These are phyloP conservation scores for Hypholoma sublateritium DNA, from an alignment of 768 basidiomycete species.

Conservation along the genomic window DNA sequence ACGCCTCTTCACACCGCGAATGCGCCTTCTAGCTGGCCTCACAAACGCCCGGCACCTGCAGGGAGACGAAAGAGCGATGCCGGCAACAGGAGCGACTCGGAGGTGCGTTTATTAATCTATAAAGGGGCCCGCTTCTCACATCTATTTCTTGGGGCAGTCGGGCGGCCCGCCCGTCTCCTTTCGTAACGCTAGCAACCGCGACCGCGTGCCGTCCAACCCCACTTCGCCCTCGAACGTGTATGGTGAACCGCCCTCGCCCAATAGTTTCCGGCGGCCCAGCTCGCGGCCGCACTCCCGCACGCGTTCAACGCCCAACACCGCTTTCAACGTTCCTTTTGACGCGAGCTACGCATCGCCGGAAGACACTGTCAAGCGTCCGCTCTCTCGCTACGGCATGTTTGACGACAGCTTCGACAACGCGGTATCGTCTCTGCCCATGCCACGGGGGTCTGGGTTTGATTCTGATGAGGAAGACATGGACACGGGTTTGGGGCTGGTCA, in stretches of 20 bases:
- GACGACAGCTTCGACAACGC: constrained; percentile 41
- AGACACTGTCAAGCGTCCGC: constrained; percentile 23
- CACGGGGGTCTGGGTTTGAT: constrained; percentile 46
- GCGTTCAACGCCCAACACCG: constrained; percentile 45
- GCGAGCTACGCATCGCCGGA: constrained; percentile 43
- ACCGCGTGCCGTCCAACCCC: constrained; percentile 74
- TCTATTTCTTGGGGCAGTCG: constrained; percentile 9
- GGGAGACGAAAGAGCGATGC: constrained; percentile 73
- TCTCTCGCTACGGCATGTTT: constrained; percentile 20
- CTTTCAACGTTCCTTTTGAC: constrained; percentile 28
- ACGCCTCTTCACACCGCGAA: constrained; percentile 49
- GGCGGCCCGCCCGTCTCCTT: constrained; percentile 40
- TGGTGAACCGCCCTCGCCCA: constrained; percentile 20
- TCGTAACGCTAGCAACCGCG: constrained; percentile 47
- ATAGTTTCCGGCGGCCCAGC: constrained; percentile 23
- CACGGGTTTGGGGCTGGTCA: constrained; percentile 58
- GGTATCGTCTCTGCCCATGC: constrained; percentile 60
- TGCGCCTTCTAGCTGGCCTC: constrained; percentile 71
- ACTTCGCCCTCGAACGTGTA: constrained; percentile 44
- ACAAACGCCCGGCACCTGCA: constrained; percentile 64
- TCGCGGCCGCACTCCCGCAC: constrained; percentile 70
- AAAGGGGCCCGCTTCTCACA: constrained; percentile 4
- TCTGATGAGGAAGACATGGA: constrained; percentile 55
- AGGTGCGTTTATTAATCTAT: constrained; percentile 44
- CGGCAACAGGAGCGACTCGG: constrained; percentile 74